Percentiles rank a stretch among this genome's conserved stretches.
phyloP scores from a whole-genome alignment of 768 basidiomycete species.

The Cystofilobasidium ferigula region DNA sequence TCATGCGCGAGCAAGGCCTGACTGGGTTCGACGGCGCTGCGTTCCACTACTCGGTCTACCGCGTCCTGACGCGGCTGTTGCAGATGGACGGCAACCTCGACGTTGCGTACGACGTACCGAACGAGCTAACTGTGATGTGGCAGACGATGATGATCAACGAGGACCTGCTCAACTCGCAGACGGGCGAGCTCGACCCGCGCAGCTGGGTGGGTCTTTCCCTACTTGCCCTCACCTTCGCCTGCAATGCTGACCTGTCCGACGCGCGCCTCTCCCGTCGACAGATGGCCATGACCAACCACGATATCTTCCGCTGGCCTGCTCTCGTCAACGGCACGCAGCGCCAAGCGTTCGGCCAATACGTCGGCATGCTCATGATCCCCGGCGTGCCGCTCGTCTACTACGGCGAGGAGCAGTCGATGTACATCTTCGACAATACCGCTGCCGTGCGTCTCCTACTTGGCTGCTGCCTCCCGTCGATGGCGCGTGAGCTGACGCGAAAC shows the following conservation, averaged over 20 bases:
- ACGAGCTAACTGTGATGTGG: conserved; percentile 47
- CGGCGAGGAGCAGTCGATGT: conserved; percentile 82
- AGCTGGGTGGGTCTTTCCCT: conserved; percentile 41
- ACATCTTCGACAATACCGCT: conserved; percentile 72
- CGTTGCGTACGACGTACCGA: conserved; percentile 51
- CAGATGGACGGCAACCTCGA: conserved; percentile 92
- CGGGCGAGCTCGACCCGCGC: conserved; percentile 58
- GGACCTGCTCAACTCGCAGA: conserved; percentile 67
- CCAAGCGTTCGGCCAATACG: conserved; percentile 64
- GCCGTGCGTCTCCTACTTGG: conserved; percentile 31
- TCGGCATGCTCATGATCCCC: conserved; percentile 70
- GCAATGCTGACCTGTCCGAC: background rate
- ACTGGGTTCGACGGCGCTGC: conserved; percentile 66
- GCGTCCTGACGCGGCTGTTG: conserved; percentile 68
- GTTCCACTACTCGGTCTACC: conserved; percentile 91
- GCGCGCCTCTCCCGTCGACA: background rate
- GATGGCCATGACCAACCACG: conserved; percentile 86
- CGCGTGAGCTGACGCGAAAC: background rate
- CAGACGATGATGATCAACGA: conserved; percentile 69
- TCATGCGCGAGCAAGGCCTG: conserved; percentile 56
- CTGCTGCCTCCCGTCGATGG: too few species aligned
- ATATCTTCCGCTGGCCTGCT: conserved; percentile 87
- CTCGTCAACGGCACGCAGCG: conserved; percentile 64
- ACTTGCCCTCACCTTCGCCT: too few species aligned
- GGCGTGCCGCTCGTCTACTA: conserved; percentile 73